A percentile compares a stretch with the other conserved stretches of the same genome.
phyloP scores from a whole-genome alignment of 345 rosid species.

The Populus euphratica region DNA sequence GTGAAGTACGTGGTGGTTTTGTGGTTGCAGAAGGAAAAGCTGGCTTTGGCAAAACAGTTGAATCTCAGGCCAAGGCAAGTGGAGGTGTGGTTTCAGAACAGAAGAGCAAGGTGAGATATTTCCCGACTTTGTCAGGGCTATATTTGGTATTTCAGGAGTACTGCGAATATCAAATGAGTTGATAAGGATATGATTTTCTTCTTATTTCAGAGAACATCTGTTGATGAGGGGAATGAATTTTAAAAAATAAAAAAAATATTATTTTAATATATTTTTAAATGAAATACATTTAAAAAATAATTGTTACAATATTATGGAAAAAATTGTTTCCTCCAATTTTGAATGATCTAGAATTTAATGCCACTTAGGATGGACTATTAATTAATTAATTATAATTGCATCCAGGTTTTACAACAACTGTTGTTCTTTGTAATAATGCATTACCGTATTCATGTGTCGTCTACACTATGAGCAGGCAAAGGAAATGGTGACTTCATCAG shows the following conservation, averaged over 20 bases:
- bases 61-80: constrained; percentile 80
- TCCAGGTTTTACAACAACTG: background rate
- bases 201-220: background rate
- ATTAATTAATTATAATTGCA: background rate
- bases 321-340: background rate
- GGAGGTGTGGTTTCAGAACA: constrained; percentile 92
- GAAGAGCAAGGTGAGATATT: constrained; percentile 72
- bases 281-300: too few species aligned
- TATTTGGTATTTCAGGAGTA: background rate
- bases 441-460: background rate
- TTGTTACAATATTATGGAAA: background rate
- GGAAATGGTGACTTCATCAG: background rate
- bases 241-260: too few species aligned
- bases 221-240: too few species aligned
- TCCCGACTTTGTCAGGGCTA: constrained; percentile 13
- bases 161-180: constrained; percentile 11
- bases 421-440: background rate
- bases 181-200: constrained; percentile 39
- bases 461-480: background rate
- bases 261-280: too few species aligned
- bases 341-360: background rate
- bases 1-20: background rate
- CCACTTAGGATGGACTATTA: background rate
- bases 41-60: constrained; percentile 69
- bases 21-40: constrained; percentile 64